Evolutionary conservation across 1,139 yeast species (phyloP), one percentile per base, ranked within the genome.

Genomic region (Debaryomycetaceae sp.): DNA sequence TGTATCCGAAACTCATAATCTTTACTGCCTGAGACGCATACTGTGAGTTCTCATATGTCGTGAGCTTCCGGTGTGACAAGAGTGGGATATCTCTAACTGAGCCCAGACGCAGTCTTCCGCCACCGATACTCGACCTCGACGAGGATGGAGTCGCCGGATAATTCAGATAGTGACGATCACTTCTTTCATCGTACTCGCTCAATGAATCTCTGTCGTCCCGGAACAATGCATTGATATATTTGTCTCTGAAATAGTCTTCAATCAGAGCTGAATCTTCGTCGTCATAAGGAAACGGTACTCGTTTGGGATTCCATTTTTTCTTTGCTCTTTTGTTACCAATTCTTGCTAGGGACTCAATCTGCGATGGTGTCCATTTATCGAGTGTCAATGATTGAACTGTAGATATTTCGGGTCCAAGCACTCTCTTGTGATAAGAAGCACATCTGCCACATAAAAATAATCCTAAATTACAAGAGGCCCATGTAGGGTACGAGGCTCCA

Each of bases 331-430:
- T 73, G 58, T 92, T 91, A 28, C 91, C 87, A 17, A 84, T 78
- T 39, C 75, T 65, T 42, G 77, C 69, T 39, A 88, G 62, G 26
- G 73, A 58, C 30, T 77, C 83, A 14, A 86, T 59, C 51, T 87
- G 79, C 36, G 79, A 83, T 22, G 59, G 65, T 4, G 74, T 64
- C 89, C 97, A 92, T 1, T 74, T 70, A 55, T 92, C 98, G 53
- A 89, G 73, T 1, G 95, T 83, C 47, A 92, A 66, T 0, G 96
- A 87, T 47, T 94, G 79, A 5, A 89, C 85, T 48, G 78, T 78
- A 17, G 95, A 83, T 5, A 87, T 69, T 18, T 55, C 55, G 4
- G 69, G 65, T 0, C 95, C 95, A 45, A 91, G 64, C 11, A 67
- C 58, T 28, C 87, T 77, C 47, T 94, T 75, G 61, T 91, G 98